Percentiles rank a stretch among this genome's conserved stretches.
phyloP scores from a whole-genome alignment of 148 eudicot species.

The Agrostemma githago region DNA sequence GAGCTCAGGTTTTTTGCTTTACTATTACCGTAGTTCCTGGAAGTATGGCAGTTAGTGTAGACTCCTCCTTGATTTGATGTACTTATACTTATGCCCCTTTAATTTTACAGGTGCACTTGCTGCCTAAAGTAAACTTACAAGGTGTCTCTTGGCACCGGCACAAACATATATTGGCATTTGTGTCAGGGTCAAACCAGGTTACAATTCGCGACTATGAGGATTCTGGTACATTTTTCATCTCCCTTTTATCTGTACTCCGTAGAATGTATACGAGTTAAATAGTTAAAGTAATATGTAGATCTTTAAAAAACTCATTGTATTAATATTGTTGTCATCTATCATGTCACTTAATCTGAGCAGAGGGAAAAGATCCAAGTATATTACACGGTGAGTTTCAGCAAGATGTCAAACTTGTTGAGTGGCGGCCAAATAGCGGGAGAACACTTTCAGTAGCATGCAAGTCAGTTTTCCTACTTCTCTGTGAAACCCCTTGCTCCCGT shows the following conservation, averaged over 20 bases:
- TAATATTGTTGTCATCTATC: background rate
- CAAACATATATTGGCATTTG: slow-evolving; percentile 79
- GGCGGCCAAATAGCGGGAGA: slow-evolving; percentile 98
- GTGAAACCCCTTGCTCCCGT: background rate
- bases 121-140: slow-evolving; percentile 77
- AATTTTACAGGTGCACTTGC: slow-evolving; percentile 57
- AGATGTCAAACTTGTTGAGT: slow-evolving; percentile 74
- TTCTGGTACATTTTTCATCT: slow-evolving; percentile 45
- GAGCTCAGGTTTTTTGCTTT: background rate
- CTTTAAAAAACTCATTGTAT: background rate
- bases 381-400: slow-evolving; percentile 72
- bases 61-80: background rate
- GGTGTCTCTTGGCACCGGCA: slow-evolving; percentile 92
- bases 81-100: background rate
- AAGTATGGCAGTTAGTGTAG: background rate
- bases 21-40: background rate
- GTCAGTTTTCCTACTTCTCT: slow-evolving; percentile 40
- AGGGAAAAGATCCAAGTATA: slow-evolving; percentile 70
- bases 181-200: slow-evolving; percentile 77
- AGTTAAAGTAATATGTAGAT: background rate
- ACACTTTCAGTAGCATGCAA: slow-evolving; percentile 95
- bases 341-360: slow-evolving; percentile 32
- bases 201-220: slow-evolving; percentile 84
- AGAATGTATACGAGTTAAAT: background rate
- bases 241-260: background rate